Conservation (phyloP, 495 filamentous ascomycete species). For the Schizothecium vesticola region DNA sequence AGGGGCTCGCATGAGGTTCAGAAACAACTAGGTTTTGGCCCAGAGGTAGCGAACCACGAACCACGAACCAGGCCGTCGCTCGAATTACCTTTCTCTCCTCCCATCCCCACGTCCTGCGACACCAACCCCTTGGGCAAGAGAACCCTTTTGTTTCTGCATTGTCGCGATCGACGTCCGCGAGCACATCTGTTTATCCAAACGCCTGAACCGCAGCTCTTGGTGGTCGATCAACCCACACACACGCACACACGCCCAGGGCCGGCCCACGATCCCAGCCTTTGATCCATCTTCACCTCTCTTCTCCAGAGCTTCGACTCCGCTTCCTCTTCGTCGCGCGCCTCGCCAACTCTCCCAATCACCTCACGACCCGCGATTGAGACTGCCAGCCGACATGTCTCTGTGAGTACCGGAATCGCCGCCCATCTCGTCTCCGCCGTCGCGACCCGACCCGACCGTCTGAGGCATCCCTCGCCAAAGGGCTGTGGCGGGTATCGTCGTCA, state of each 20-base stretch:
- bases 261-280: constrained; percentile 27
- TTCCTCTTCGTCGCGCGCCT: neutral
- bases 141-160: constrained; percentile 22
- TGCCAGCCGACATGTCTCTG: constrained; percentile 22
- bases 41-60: constrained; percentile 7
- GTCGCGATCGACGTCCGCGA: constrained; percentile 21
- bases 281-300: constrained; percentile 4
- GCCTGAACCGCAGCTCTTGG: constrained; percentile 18
- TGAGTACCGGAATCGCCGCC: constrained; percentile 17
- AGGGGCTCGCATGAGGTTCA: constrained; percentile 20
- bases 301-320: neutral
- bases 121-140: constrained; percentile 21
- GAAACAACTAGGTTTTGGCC: constrained; percentile 15
- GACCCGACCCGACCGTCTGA: constrained; percentile 12
- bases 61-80: constrained; percentile 5
- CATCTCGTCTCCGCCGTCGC: constrained; percentile 11
- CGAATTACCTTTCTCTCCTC: constrained; percentile 20
- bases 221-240: constrained; percentile 24
- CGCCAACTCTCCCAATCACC: neutral
- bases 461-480: neutral
- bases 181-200: constrained; percentile 24
- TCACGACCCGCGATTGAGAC: neutral
- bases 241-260: constrained; percentile 20
- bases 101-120: constrained; percentile 28
- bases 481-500: constrained; percentile 15